Evolutionary conservation across 805 yeast genomes (phyloP), one percentile per base, ranked within the genome.

Genomic region (Kuraishia hungarica): DNA sequence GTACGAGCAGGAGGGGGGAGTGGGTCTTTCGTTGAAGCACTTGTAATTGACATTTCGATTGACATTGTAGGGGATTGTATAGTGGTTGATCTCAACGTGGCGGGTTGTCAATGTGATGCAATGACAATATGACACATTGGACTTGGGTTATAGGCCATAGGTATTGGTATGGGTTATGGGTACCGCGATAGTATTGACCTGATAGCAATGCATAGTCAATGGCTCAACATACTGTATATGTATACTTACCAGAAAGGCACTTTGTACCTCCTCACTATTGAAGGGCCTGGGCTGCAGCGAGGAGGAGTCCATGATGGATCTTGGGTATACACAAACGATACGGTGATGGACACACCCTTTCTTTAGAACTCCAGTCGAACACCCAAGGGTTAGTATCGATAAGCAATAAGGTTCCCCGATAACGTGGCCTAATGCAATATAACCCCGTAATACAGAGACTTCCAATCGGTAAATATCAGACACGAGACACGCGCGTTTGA

Each of bases 231-330:
- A 7, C 8, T 8, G 17, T 35, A 3, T 13, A 13, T 13, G 17
- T 4, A 2, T 13, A 49, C 51, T 49, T 24, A 49, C 51, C 51
- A 49, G 19, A 17, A 23, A 21, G 51, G 51, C 51, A 28, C 21
- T 21, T 28, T 24, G 28, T 28, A 49, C 51, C 35, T 49, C 51
- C 28, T 49, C 51, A 20, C 20, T 19, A 51, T 28, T 51, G 53
- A 51, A 21, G 20, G 52, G 39, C 21, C 48, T 51, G 28, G 21
- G 28, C 26, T 39, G 39, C 15, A 43, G 21, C 23, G 54, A 22
- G 58, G 54, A 39, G 67, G 54, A 39, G 67, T 66, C 56, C 60
- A 35, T 28, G 43, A 35, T 35, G 3, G 43, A 26, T 6, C 10
- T 26, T 35, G 43, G 43, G 43, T 7, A 17, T 35, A 35, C 11